These are phyloP conservation scores for Populus hybrid DNA, from an alignment of 441 rosid genomes.

Conservation along the genomic window DNA sequence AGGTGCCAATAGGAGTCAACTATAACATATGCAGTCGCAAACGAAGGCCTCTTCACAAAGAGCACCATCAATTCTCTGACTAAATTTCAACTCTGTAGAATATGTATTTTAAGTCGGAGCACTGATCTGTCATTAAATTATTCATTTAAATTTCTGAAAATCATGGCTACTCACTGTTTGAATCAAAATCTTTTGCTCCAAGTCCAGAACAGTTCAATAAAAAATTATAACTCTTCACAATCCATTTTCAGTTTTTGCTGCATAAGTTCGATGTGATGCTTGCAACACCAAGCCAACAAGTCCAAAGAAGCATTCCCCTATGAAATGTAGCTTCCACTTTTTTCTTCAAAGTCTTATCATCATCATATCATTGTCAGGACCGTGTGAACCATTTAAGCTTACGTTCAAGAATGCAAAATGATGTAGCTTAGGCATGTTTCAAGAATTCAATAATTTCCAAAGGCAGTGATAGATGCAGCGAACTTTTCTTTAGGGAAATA, in stretches of 20 bases:
- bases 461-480: neutral
- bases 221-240: too few relatives aligned
- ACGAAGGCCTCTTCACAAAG: neutral
- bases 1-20: neutral
- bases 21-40: neutral
- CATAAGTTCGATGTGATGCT: neutral
- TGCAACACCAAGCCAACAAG: neutral
- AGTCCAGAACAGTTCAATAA: neutral
- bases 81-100: neutral
- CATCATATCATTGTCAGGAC: neutral
- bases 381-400: neutral
- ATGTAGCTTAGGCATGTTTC: neutral
- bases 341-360: neutral
- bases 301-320: neutral
- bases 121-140: neutral
- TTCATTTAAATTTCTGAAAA: neutral
- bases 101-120: neutral
- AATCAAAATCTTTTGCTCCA: neutral
- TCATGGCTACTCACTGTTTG: neutral
- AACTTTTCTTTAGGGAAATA: neutral
- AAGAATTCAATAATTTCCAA: neutral
- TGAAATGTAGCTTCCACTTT: constrained; percentile 1
- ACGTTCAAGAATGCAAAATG: neutral
- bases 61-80: neutral
- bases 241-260: neutral